phyloP scores from a whole-genome alignment of 1,284 basidiomycete species.

The Austroboletus novae-zelandiae region DNA sequence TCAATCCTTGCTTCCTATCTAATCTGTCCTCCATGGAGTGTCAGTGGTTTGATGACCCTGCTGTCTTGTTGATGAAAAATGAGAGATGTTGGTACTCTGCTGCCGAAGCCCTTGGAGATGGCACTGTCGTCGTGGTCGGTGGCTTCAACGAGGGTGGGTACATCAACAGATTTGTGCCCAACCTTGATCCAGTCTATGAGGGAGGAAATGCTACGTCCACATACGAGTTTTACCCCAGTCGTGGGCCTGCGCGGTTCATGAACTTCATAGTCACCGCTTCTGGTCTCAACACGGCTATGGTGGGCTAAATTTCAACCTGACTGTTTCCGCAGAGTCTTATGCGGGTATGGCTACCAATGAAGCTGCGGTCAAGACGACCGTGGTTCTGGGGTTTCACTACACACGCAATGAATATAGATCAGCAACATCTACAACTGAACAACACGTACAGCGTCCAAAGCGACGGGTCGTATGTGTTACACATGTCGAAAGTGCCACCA shows the following conservation, averaged over 20 bases:
- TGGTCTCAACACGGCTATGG: conserved; percentile 89
- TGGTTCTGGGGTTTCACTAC: too few species aligned
- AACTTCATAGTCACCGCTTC: conserved; percentile 80
- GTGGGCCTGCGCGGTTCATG: conserved; percentile 41
- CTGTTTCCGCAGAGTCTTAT: too few species aligned
- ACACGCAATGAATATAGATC: too few species aligned
- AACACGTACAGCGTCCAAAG: too few species aligned
- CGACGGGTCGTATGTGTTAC: too few species aligned
- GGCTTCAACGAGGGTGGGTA: conserved; percentile 86
- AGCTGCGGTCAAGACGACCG: too few species aligned
- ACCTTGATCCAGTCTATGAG: conserved; percentile 59
- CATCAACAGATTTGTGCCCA: conserved; percentile 81
- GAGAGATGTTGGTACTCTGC: conserved; percentile 86
- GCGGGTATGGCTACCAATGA: too few species aligned
- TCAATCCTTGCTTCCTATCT: conserved; percentile 71
- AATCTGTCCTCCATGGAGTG: conserved; percentile 52
- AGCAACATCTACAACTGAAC: too few species aligned
- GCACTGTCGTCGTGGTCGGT: conserved; percentile 70
- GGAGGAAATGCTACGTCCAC: conserved; percentile 67
- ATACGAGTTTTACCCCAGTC: conserved; percentile 81
- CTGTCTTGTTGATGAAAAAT: conserved; percentile 70
- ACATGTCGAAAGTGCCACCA: too few species aligned
- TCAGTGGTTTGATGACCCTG: conserved; percentile 77
- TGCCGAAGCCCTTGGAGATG: conserved; percentile 72
- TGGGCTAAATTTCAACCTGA: too few species aligned